Conservation (phyloP, 2,329 filamentous ascomycete species). For the Epichloe gansuensis region DNA sequence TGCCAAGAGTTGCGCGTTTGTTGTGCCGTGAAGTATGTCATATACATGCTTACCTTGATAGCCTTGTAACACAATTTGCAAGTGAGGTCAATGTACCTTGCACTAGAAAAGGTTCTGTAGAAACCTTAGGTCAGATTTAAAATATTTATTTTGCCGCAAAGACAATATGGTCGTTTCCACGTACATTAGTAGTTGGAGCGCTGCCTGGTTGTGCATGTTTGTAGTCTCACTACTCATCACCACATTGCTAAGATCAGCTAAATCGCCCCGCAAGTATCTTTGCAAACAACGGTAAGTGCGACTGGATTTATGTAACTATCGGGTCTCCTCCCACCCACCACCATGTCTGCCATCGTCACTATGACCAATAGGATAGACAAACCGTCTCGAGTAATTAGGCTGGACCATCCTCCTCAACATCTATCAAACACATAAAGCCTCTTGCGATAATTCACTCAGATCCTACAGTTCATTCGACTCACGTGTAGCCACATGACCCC, state of each 20-base stretch:
- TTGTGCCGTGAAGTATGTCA: not conserved
- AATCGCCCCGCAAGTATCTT: not conserved
- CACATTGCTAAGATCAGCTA: not conserved
- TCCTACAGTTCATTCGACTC: not conserved
- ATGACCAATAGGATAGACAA: not conserved
- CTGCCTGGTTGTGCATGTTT: not conserved
- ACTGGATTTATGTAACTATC: slow-evolving; percentile 4
- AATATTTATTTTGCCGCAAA: not conserved
- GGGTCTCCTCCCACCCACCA: not conserved
- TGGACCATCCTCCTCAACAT: not conserved
- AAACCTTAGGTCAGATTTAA: not conserved
- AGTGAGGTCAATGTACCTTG: not conserved
- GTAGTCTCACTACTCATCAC: not conserved
- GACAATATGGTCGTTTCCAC: not conserved
- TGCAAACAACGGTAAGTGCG: not conserved
- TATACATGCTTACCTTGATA: slow-evolving; percentile 2
- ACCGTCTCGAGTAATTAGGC: not conserved
- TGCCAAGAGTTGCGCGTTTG: not conserved
- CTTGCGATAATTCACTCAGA: not conserved
- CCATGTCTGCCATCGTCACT: not conserved
- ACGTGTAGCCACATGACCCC: not conserved
- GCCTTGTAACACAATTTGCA: not conserved
- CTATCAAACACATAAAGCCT: not conserved
- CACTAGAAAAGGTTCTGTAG: not conserved
- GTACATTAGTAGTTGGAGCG: not conserved